Evolutionary conservation across 2,329 filamentous ascomycete species (phyloP).

Genomic region (Thelonectria blattea): DNA sequence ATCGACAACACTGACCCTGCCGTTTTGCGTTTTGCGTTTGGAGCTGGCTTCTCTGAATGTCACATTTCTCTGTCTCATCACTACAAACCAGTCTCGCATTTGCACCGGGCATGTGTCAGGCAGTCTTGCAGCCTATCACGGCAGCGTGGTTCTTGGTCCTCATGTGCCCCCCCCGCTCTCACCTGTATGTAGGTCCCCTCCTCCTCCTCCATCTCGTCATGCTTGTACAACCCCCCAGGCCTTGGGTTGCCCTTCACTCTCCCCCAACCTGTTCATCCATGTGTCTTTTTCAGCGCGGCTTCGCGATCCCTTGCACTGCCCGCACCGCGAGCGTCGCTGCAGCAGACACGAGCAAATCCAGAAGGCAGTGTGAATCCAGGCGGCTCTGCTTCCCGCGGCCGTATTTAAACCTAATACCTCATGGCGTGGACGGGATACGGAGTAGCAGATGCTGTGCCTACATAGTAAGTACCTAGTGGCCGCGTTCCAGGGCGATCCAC

Average conservation of each 20-base stretch:
- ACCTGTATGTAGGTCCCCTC: background rate
- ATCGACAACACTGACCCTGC: constrained; percentile 2
- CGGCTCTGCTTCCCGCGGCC: constrained; percentile 6
- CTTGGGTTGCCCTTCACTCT: background rate
- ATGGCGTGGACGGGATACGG: constrained; percentile 4
- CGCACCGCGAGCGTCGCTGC: background rate
- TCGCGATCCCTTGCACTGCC: constrained; percentile 5
- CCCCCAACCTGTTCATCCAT: constrained; percentile 7
- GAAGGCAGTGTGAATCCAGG: constrained; percentile 10
- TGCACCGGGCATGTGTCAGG: background rate
- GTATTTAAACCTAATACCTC: background rate
- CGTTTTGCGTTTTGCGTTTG: background rate
- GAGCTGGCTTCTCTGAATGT: constrained; percentile 2
- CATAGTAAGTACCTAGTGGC: constrained; percentile 11
- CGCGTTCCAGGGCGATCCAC: constrained; percentile 19
- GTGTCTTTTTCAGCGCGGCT: background rate
- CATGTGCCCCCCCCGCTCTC: constrained; percentile 5
- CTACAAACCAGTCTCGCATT: background rate
- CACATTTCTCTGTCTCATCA: background rate
- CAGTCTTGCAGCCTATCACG: constrained; percentile 6
- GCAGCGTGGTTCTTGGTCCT: constrained; percentile 12
- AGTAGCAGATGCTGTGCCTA: constrained; percentile 8
- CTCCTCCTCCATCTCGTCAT: constrained; percentile 7
- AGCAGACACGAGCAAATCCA: constrained; percentile 4
- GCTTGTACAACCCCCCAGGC: background rate